A percentile compares a stretch with the other conserved stretches of the same genome.
Conservation (phyloP, 2,329 filamentous ascomycete species). For the Pseudogymnoascus sp. region DNA sequence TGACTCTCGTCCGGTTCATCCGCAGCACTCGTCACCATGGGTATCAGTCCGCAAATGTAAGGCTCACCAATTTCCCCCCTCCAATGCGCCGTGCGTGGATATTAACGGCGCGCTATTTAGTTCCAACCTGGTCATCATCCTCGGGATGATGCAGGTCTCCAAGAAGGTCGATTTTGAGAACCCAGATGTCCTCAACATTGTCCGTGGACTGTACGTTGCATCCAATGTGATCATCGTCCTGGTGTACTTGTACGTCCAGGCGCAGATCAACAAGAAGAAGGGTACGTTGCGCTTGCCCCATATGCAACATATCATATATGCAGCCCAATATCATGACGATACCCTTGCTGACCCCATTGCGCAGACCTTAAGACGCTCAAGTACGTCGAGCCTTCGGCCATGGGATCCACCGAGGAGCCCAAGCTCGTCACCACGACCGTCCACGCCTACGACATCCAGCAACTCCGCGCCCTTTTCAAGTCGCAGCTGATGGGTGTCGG, state of each 20-base stretch:
- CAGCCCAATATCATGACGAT: neutral
- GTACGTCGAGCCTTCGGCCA: slow-evolving; percentile 91
- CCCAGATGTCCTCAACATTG: slow-evolving; percentile 58
- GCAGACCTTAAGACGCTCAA: slow-evolving; percentile 94
- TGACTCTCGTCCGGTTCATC: slow-evolving; percentile 1
- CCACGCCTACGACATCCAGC: slow-evolving; percentile 84
- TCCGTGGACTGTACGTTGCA: slow-evolving; percentile 57
- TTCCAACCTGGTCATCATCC: slow-evolving; percentile 88
- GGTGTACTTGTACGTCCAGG: slow-evolving; percentile 80
- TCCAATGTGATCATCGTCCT: slow-evolving; percentile 77
- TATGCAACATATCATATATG: neutral
- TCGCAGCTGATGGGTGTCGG: slow-evolving; percentile 89
- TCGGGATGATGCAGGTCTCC: slow-evolving; percentile 96
- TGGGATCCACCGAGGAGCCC: slow-evolving; percentile 89
- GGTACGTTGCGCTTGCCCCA: slow-evolving; percentile 49
- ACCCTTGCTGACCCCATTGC: neutral
- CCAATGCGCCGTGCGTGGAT: slow-evolving; percentile 5
- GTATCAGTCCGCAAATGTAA: slow-evolving; percentile 5
- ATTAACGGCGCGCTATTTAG: slow-evolving; percentile 40
- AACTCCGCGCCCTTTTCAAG: slow-evolving; percentile 80
- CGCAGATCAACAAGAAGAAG: slow-evolving; percentile 91
- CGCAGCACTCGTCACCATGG: slow-evolving; percentile 1
- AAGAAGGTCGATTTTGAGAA: slow-evolving; percentile 95
- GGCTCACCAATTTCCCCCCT: neutral
- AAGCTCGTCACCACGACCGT: slow-evolving; percentile 96